Evolutionary conservation across 2,329 filamentous ascomycete species (phyloP).

Genomic region (Xylaria sp.): DNA sequence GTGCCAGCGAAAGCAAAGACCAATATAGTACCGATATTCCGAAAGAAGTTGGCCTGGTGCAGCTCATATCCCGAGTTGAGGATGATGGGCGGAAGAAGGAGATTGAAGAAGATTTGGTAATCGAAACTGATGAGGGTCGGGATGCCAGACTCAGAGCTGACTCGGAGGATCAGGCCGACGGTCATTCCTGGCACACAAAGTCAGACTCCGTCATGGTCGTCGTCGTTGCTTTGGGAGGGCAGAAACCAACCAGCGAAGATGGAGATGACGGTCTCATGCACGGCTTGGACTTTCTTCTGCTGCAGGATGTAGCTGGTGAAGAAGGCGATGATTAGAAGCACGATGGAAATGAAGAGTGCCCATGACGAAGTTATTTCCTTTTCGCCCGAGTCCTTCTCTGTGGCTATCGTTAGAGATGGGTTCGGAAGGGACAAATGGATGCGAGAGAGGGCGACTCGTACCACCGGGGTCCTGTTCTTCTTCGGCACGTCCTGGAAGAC

Average conservation of each 20-base stretch:
- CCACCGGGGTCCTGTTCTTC: constrained; percentile 61
- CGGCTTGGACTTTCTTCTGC: constrained; percentile 94
- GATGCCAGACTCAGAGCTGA: constrained; percentile 84
- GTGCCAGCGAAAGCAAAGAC: constrained; percentile 98
- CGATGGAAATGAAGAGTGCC: constrained; percentile 96
- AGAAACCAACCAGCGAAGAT: constrained; percentile 83
- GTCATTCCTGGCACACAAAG: constrained; percentile 77
- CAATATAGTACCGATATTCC: constrained; percentile 95
- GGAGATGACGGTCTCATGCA: constrained; percentile 97
- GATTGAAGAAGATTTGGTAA: constrained; percentile 99
- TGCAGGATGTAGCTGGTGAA: constrained; percentile 98
- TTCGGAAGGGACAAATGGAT: constrained; percentile 10
- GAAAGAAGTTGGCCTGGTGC: constrained; percentile 98
- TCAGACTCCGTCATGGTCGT: constrained; percentile 30
- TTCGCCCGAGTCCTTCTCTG: constrained; percentile 81
- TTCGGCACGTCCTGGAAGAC: constrained; percentile 54
- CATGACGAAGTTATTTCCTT: constrained; percentile 97
- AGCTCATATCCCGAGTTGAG: constrained; percentile 96
- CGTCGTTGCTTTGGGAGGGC: constrained; percentile 16
- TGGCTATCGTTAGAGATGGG: constrained; percentile 48
- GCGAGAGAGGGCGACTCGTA: constrained; percentile 46
- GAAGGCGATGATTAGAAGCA: constrained; percentile 91
- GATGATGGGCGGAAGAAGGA: constrained; percentile 98
- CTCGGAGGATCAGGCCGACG: constrained; percentile 86
- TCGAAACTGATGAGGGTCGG: constrained; percentile 94